A percentile compares a stretch with the other conserved stretches of the same genome.
Conservation (phyloP, 495 filamentous ascomycete genomes). For the Penicillium flavigenum region DNA sequence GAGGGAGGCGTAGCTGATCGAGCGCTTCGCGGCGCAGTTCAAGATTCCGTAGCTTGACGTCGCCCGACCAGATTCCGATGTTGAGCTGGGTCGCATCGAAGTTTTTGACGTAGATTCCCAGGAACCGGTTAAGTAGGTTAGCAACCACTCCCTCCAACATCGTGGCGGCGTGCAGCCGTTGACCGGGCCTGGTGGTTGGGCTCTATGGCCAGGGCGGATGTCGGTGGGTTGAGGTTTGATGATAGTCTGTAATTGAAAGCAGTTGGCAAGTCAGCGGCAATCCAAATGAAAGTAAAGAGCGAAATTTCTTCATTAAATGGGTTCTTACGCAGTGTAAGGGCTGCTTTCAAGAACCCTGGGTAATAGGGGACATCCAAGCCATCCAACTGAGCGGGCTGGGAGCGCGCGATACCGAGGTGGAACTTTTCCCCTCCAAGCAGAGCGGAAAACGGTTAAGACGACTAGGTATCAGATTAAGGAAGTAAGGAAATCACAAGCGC, state of each 20-base stretch:
- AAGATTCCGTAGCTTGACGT: slow-evolving; percentile 88
- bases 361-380: slow-evolving; percentile 25
- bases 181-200: slow-evolving; percentile 34
- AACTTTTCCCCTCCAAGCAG: slow-evolving; percentile 16
- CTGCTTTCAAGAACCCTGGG: slow-evolving; percentile 25
- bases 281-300: not conserved
- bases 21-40: slow-evolving; percentile 91
- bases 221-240: slow-evolving; percentile 15
- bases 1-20: slow-evolving; percentile 89
- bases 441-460: not conserved
- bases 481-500: slow-evolving; percentile 6
- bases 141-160: slow-evolving; percentile 74
- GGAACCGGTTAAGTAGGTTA: slow-evolving; percentile 93
- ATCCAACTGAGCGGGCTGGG: slow-evolving; percentile 33
- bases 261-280: slow-evolving; percentile 13
- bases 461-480: not conserved
- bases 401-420: slow-evolving; percentile 35
- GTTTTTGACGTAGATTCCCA: slow-evolving; percentile 99
- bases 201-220: slow-evolving; percentile 24
- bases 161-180: slow-evolving; percentile 39
- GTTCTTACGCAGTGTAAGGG: slow-evolving; percentile 4
- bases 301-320: not conserved
- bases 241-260: slow-evolving; percentile 13
- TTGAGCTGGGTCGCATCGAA: slow-evolving; percentile 96
- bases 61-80: slow-evolving; percentile 96